A percentile compares a stretch with the other conserved stretches of the same genome.
Conservation (phyloP, 1,284 basidiomycete genomes). For the Boletus austroedulis region DNA sequence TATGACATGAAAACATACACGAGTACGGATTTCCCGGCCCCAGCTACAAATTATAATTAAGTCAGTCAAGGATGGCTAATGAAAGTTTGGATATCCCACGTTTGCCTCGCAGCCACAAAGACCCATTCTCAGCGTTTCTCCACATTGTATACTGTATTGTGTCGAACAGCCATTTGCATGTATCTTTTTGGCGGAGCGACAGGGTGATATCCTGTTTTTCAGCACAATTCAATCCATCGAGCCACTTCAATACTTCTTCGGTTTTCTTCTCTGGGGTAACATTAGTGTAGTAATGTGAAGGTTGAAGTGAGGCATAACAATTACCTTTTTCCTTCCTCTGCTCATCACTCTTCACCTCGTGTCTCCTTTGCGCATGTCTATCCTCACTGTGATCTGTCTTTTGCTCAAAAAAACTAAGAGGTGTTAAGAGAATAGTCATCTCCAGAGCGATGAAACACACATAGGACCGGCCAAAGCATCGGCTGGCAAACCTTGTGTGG, state of each 20-base stretch:
- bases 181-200: constrained; percentile 1
- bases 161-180: constrained; percentile 2
- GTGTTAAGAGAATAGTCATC: too few relatives aligned
- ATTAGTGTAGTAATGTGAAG: not conserved
- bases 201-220: not conserved
- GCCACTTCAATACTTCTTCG: too few relatives aligned
- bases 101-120: not conserved
- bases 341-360: not conserved
- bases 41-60: not conserved
- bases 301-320: not conserved
- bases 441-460: too few relatives aligned
- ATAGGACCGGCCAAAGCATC: too few relatives aligned
- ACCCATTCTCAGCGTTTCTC: not conserved
- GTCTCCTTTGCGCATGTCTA: not conserved
- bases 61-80: not conserved
- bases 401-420: not conserved
- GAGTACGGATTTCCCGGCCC: constrained; percentile 2
- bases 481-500: too few relatives aligned
- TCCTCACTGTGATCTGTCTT: not conserved
- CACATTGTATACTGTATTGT: not conserved
- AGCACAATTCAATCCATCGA: too few relatives aligned
- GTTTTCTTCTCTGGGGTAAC: too few relatives aligned
- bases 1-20: not conserved
- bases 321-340: not conserved
- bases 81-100: not conserved